Conservation (phyloP, 2,329 filamentous ascomycete species). For the Malbranchea cinnamomea region DNA sequence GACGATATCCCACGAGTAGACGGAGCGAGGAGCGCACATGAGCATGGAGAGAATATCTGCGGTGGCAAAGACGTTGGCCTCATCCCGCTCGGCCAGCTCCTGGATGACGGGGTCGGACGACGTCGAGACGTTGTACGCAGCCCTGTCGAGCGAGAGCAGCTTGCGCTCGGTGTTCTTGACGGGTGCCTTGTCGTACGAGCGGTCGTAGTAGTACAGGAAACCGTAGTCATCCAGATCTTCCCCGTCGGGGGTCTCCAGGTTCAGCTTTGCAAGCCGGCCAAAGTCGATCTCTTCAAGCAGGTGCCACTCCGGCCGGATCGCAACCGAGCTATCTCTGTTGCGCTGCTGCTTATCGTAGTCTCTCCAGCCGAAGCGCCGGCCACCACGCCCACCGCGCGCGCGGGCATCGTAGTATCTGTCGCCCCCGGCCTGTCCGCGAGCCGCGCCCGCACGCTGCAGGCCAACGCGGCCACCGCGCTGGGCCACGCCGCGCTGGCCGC, state of each 20-base stretch:
- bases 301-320: conserved; percentile 90
- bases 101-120: conserved; percentile 93
- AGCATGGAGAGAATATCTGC: conserved; percentile 97
- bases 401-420: conserved; percentile 55
- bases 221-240: conserved; percentile 93
- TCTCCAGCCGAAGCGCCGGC: conserved; percentile 92
- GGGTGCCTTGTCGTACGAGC: conserved; percentile 81
- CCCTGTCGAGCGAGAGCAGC: conserved; percentile 77
- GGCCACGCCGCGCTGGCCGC: conserved; percentile 60
- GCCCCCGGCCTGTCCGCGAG: conserved; percentile 47
- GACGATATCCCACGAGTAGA: conserved; percentile 97
- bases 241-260: conserved; percentile 84
- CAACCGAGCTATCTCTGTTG: conserved; percentile 89
- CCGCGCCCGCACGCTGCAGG: conserved; percentile 58
- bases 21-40: conserved; percentile 92
- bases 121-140: conserved; percentile 95
- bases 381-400: conserved; percentile 55
- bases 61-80: conserved; percentile 92
- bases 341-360: conserved; percentile 96
- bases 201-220: conserved; percentile 98
- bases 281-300: conserved; percentile 98
- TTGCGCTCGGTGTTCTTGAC: conserved; percentile 81
- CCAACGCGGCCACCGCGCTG: conserved; percentile 56
- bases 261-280: conserved; percentile 85
- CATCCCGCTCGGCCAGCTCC: conserved; percentile 87